These are phyloP conservation scores for Theobroma cacao DNA, from an alignment of 345 rosid species.

Conservation along the genomic window DNA sequence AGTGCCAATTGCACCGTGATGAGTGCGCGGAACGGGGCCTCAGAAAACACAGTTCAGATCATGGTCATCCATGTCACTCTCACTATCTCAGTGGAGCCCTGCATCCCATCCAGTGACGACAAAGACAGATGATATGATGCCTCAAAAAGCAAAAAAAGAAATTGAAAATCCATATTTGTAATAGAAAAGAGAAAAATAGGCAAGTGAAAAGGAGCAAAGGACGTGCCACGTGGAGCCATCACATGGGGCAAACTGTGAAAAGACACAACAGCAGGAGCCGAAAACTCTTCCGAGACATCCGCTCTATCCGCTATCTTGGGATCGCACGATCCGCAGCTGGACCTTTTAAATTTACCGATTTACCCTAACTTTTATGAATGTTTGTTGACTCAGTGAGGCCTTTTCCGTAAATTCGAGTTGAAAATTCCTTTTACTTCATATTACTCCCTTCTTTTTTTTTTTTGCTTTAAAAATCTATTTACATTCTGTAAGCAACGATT, in stretches of 20 bases:
- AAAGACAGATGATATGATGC: background rate
- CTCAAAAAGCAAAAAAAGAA: background rate
- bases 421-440: background rate
- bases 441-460: background rate
- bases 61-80: background rate
- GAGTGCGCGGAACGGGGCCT: too few species aligned
- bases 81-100: background rate
- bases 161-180: background rate
- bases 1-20: too few species aligned
- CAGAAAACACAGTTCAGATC: background rate
- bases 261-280: background rate
- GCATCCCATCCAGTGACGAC: background rate
- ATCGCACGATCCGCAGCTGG: background rate
- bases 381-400: background rate
- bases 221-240: background rate
- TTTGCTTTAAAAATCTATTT: background rate
- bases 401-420: background rate
- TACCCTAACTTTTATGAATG: background rate
- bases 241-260: background rate
- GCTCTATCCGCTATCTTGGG: slow-evolving; percentile 13
- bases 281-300: slow-evolving; percentile 33
- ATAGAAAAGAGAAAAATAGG: background rate
- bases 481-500: background rate
- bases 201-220: background rate
- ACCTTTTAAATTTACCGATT: slow-evolving; percentile 8